These are phyloP conservation scores for Skeletonema marinoi DNA, from an alignment of 108 stramenopile species.

Conservation along the genomic window DNA sequence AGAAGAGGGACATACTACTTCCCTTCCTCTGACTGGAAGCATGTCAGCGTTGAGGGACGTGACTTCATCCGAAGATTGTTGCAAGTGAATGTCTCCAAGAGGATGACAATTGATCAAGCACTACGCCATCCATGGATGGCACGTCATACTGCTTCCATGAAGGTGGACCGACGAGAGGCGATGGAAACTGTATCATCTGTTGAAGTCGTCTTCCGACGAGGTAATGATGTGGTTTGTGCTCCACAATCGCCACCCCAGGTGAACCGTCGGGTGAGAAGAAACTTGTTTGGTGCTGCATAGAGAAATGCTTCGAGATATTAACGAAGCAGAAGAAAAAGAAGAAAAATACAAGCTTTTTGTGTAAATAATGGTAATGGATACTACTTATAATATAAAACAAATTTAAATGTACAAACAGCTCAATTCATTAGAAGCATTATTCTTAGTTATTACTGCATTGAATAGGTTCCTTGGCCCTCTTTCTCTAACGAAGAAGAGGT, in stretches of 20 bases:
- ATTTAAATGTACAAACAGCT: not conserved
- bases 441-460: too few relatives aligned
- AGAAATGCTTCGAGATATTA: not conserved
- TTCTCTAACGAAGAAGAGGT: too few relatives aligned
- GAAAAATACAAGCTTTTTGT: not conserved
- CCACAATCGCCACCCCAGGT: not conserved
- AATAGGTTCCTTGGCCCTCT: too few relatives aligned
- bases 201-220: constrained; percentile 19
- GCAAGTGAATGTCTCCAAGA: constrained; percentile 30
- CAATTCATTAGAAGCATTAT: too few relatives aligned
- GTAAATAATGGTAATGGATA: not conserved
- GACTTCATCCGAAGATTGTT: constrained; percentile 46
- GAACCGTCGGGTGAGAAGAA: not conserved
- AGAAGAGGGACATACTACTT: constrained; percentile 34
- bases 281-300: not conserved
- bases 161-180: constrained; percentile 9
- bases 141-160: not conserved
- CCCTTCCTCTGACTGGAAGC: constrained; percentile 37
- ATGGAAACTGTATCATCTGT: constrained; percentile 3
- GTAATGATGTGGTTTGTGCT: not conserved
- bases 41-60: constrained; percentile 34
- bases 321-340: not conserved
- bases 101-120: constrained; percentile 44
- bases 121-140: constrained; percentile 45
- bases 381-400: not conserved